These are phyloP conservation scores for Suillus bovinus DNA, from an alignment of 768 basidiomycete genomes.

Conservation along the genomic window DNA sequence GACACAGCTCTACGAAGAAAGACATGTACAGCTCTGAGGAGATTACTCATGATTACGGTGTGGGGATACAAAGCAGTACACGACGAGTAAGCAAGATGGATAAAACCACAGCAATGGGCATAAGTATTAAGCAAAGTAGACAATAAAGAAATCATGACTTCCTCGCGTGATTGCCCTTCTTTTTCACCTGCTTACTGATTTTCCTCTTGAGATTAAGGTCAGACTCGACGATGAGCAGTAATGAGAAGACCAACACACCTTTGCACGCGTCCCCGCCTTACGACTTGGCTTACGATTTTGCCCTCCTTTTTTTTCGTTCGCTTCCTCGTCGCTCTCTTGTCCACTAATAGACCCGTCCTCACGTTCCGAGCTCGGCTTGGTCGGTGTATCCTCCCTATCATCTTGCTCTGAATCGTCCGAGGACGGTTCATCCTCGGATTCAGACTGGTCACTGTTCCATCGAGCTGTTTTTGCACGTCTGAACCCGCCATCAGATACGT, in stretches of 20 bases:
- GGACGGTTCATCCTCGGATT: slow-evolving; percentile 27
- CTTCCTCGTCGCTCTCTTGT: slow-evolving; percentile 29
- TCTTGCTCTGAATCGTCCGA: slow-evolving; percentile 33
- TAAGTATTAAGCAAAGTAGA: slow-evolving; percentile 2
- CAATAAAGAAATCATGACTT: slow-evolving; percentile 22
- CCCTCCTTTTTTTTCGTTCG: slow-evolving; percentile 27
- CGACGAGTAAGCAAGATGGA: slow-evolving; percentile 7
- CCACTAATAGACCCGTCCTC: slow-evolving; percentile 39
- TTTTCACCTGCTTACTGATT: slow-evolving; percentile 30
- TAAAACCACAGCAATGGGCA: not conserved
- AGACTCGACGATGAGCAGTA: not conserved
- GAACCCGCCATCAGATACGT: slow-evolving; percentile 13
- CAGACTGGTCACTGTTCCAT: slow-evolving; percentile 35
- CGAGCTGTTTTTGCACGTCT: slow-evolving; percentile 32
- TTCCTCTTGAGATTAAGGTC: slow-evolving; percentile 26
- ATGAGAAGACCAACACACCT: slow-evolving; percentile 30
- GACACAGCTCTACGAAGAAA: not conserved
- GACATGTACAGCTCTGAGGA: no score
- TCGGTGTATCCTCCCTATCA: slow-evolving; percentile 40
- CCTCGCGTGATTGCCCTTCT: slow-evolving; percentile 22
- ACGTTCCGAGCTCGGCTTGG: slow-evolving; percentile 37
- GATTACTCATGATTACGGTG: slow-evolving; percentile 5
- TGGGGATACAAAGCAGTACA: slow-evolving; percentile 4
- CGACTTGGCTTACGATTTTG: slow-evolving; percentile 39
- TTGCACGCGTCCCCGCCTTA: slow-evolving; percentile 40